Base-by-base conservation (phyloP, 805 yeast genomes). In the Candida broadrunensis region DNA sequence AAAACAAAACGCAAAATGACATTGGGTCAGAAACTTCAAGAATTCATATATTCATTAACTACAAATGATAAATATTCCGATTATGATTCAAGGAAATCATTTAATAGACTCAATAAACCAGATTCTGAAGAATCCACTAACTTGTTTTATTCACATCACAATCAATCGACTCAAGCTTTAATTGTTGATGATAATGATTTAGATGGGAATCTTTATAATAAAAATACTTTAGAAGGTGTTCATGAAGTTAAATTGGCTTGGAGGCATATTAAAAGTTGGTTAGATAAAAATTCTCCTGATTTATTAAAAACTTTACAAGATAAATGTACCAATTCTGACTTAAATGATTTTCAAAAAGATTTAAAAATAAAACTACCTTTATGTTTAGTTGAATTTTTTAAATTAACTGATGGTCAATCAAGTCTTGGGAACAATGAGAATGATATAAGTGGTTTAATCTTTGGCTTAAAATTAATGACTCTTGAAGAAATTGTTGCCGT, bases 181-280 rank as follows among this genome's bases (percentile, higher is more conserved):
- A 43, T 41, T 14, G 44, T 41, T n/a, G 32, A 38, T 36, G 38
- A 34, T 13, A 23, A 25, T 27, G 39, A 43, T 2, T 17, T 40
- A 20, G 50, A 41, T 17, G 74, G 48, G 44, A 73, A 58, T 41
- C 75, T 48, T 51, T 66, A 49, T 29, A 52, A 57, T 15, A 55
- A 55, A 12, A 60, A 58, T 25, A 39, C 19, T 53, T 63, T 58
- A 14, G 85, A 80, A 33, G 95, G 95, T 36, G 83, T 85, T 19
- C 81, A 91, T 39, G 88, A 90, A 47, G 70, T 77, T 2, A 71
- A 83, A 27, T 76, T 81, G 17, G 85, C 97, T 11, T 91, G 98
- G 98, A 77, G 85, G 47, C 90, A 90, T 54, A 81, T 91, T 43
- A 91, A 87, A 50, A 70, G 79, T 15, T 91, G 97, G 97, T 70